Conservation (phyloP, 2,329 filamentous ascomycete genomes). For the Venturiaceae sp. region DNA sequence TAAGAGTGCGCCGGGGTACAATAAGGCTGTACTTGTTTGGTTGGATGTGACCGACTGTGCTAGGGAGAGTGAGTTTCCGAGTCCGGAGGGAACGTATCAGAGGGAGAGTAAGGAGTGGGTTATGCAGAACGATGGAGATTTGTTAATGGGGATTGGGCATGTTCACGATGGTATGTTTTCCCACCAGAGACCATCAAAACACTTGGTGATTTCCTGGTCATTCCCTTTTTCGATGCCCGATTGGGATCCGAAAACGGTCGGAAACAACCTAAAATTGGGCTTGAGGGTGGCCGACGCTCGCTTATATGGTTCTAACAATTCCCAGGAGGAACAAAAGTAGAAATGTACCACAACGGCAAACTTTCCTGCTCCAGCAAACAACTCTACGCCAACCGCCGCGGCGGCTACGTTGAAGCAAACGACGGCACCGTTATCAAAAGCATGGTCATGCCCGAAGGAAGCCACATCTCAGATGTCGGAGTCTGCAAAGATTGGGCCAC, state of each 20-base stretch:
- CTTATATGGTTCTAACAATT: no score
- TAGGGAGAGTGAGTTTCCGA: not conserved
- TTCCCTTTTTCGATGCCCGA: no score
- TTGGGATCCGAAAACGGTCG: no score
- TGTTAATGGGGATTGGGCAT: not conserved
- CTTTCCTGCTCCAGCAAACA: slow-evolving; percentile 1
- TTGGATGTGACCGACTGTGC: slow-evolving; percentile 2
- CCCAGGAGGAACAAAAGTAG: not conserved
- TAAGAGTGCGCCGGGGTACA: not conserved
- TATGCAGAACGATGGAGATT: not conserved
- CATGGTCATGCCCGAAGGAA: not conserved
- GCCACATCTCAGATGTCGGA: slow-evolving; percentile 1
- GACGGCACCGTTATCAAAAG: not conserved
- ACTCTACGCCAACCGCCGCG: slow-evolving; percentile 1
- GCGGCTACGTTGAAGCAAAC: not conserved
- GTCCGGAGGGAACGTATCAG: not conserved
- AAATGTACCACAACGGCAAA: slow-evolving; percentile 1
- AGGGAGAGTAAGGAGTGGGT: not conserved
- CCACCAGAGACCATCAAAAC: not conserved
- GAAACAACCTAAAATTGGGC: no score
- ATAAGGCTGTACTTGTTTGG: not conserved
- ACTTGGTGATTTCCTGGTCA: no score
- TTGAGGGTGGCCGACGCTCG: no score
- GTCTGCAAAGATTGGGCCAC: slow-evolving; percentile 2
- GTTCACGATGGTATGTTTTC: not conserved